Percentiles rank a stretch among this genome's conserved stretches.
Conservation (phyloP, 2,329 filamentous ascomycete genomes). For the Claviceps lovelessii region DNA sequence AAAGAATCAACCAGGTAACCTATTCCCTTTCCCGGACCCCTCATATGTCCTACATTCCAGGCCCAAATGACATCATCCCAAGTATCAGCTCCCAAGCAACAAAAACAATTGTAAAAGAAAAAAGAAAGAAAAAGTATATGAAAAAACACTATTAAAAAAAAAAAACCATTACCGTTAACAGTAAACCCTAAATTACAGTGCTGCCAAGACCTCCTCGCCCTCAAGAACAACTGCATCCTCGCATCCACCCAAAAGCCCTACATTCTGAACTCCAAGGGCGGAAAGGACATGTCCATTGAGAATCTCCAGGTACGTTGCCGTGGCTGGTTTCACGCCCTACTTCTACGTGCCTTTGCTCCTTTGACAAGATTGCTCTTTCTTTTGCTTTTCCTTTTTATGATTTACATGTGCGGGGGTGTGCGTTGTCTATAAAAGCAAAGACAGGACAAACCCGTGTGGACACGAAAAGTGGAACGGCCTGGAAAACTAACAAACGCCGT, state of each 20-base stretch:
- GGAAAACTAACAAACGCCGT: no score
- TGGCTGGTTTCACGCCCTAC: no score
- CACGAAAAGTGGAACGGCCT: no score
- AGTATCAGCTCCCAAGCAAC: not conserved
- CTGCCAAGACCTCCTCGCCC: constrained; percentile 24
- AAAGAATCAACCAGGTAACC: constrained; percentile 4
- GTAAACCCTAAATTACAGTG: constrained; percentile 11
- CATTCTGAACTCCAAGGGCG: constrained; percentile 42
- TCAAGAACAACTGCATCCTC: constrained; percentile 47
- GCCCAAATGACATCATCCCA: no score
- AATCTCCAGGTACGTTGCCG: constrained; percentile 35
- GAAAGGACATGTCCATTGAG: constrained; percentile 48
- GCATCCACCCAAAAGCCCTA: constrained; percentile 45
- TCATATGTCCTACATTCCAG: no score
- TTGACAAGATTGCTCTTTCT: no score
- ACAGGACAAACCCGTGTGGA: no score
- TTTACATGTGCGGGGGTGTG: no score
- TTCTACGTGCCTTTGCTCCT: no score
- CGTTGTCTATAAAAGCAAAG: no score
- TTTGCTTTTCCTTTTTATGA: no score
- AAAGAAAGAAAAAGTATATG: not conserved
- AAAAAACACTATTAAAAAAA: not conserved
- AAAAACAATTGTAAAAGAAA: not conserved
- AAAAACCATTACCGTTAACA: not conserved
- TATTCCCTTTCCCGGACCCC: no score